Evolutionary conservation across 1,284 basidiomycete species (phyloP).

Genomic region (Hortiboletus rubellus): DNA sequence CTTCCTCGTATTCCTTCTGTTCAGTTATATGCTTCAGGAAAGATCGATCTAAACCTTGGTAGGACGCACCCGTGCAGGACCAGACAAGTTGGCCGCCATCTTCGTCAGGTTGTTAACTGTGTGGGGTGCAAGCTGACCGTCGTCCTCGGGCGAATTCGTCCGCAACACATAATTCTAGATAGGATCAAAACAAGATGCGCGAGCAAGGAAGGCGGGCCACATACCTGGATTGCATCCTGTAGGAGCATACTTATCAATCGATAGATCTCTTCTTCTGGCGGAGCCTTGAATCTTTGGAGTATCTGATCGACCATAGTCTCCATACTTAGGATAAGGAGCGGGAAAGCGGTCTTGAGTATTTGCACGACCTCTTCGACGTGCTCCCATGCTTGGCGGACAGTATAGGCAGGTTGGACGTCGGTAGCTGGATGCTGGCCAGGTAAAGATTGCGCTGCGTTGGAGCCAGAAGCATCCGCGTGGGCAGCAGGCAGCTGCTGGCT

Average conservation of each 20-base stretch:
- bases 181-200: constrained; percentile 3
- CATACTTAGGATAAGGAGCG: constrained; percentile 91
- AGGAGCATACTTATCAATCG: constrained; percentile 85
- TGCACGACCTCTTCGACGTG: constrained; percentile 94
- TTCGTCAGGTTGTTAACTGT: constrained; percentile 67
- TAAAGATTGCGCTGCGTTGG: constrained; percentile 12
- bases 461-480: constrained; percentile 21
- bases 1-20: constrained; percentile 88
- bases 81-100: constrained; percentile 70
- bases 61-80: constrained; percentile 60
- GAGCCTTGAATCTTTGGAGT: constrained; percentile 86
- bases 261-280: constrained; percentile 94
- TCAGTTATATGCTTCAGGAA: constrained; percentile 10
- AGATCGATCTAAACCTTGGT: background rate
- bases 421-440: constrained; percentile 31
- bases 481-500: constrained; percentile 20
- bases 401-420: constrained; percentile 38
- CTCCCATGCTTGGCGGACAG: constrained; percentile 80
- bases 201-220: constrained; percentile 7
- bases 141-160: constrained; percentile 69
- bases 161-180: constrained; percentile 70
- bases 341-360: constrained; percentile 95
- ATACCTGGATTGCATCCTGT: constrained; percentile 70
- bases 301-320: constrained; percentile 99
- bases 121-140: constrained; percentile 65